These are phyloP conservation scores for Zygnema circumcarinatum DNA, from an alignment of 139 green algal genomes.

Conservation along the genomic window DNA sequence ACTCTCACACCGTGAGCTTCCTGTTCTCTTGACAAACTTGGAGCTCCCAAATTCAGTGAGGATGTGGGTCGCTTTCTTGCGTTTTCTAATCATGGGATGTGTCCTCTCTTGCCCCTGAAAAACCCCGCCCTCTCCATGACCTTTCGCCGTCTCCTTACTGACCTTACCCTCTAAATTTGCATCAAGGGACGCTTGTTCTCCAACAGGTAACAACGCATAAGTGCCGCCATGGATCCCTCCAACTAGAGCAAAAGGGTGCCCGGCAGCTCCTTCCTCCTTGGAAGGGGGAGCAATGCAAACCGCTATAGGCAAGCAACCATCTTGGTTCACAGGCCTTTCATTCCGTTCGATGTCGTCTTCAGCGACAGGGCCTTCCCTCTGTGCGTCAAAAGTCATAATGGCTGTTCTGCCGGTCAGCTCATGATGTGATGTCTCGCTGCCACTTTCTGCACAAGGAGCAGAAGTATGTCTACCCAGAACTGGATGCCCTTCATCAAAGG, in stretches of 20 bases:
- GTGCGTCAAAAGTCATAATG: no score
- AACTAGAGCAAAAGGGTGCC: no score
- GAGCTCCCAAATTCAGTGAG: background rate
- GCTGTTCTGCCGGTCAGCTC: no score
- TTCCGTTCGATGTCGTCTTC: no score
- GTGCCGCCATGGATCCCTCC: no score
- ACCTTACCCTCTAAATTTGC: background rate
- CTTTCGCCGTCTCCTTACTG: background rate
- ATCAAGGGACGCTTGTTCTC: background rate
- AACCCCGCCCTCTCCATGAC: background rate
- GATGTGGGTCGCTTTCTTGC: background rate
- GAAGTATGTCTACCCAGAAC: background rate
- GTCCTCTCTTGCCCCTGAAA: background rate
- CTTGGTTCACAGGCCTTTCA: no score
- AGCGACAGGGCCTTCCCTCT: no score
- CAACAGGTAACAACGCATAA: no score
- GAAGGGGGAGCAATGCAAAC: no score
- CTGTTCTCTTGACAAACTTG: no score
- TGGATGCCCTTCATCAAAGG: background rate
- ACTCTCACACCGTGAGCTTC: background rate
- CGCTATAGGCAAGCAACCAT: no score
- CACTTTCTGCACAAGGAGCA: background rate
- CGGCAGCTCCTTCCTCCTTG: no score
- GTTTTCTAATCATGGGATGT: background rate
- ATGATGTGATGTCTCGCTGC: background rate